Base-by-base conservation (phyloP, 2,329 filamentous ascomycete genomes). In the Hymenoscyphus albidus region DNA sequence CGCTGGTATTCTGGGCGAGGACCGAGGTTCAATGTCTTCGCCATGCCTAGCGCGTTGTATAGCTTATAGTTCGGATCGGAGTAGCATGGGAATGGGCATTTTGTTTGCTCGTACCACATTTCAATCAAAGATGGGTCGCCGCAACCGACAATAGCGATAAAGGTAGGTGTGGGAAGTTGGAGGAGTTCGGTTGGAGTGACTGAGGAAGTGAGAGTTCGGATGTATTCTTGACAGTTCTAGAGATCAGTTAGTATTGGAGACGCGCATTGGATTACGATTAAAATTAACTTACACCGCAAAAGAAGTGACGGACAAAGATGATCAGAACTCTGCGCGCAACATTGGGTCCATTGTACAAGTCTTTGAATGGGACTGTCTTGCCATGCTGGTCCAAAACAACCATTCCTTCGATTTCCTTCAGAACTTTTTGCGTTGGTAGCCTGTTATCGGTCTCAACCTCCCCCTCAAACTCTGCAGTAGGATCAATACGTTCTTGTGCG, bases 361-460 rank as follows among this genome's bases (percentile, higher is more conserved):
- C 74, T 61, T 73, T 74, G 69, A 77, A 77, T 1, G 72, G 70
- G 32, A 72, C 62, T 0, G 68, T 64, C 44, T 72, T 73, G 3
- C 75, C 74, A 61, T 76, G 72, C 16, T 66, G 58, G 62, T 75
- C 72, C 35, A 76, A 62, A 9, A 77, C 67, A 1, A 64, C 65
- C 62, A 74, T 62, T 22, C 73, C 66, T 67, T 84, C 83, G 51
- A 88, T 80, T 69, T 78, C 80, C 62, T 77, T 78, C 32, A 88
- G 74, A 3, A 78, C 80, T 62, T 80, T 78, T 22, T 74, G 70
- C 0, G 82, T 78, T 0, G 86, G 86, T 2, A 88, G 71, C 44
- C 82, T 79, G 71, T 88, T 80, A 72, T 81, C 83, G 12, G 82
- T 86, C 59, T 79, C 75, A 16, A 88, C 77, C 61, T 84, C 79